These are phyloP conservation scores for Termitomyces sp. DNA, from an alignment of 768 basidiomycete species.

Conservation along the genomic window DNA sequence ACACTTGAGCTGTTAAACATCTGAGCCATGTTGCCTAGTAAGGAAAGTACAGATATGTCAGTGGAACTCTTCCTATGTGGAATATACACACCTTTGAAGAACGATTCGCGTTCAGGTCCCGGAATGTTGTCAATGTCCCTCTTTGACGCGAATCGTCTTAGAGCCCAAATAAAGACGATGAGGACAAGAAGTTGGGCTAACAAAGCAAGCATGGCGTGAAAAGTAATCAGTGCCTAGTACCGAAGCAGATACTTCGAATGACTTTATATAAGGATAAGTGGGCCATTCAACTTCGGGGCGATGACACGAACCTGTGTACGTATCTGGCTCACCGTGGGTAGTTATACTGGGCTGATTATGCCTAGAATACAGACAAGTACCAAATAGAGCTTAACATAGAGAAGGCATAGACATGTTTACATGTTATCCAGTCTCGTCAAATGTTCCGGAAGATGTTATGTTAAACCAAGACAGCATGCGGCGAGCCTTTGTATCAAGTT, in stretches of 20 bases:
- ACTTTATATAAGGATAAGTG: neutral
- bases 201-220: constrained; percentile 3
- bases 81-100: constrained; percentile 21
- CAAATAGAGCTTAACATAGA: no score
- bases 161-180: constrained; percentile 5
- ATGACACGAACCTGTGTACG: constrained; percentile 4
- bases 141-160: constrained; percentile 13
- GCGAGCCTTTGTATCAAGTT: no score
- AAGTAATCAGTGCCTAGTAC: no score
- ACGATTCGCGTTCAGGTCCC: constrained; percentile 26
- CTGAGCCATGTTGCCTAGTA: constrained; percentile 17
- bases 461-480: no score
- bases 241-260: neutral
- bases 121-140: constrained; percentile 29
- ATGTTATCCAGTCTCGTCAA: no score
- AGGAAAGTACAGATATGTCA: neutral
- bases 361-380: neutral
- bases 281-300: neutral
- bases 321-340: neutral
- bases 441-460: no score
- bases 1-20: constrained; percentile 3
- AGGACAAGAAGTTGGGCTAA: constrained; percentile 1
- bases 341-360: neutral
- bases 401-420: no score
- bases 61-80: neutral